Base-by-base conservation (phyloP, 306 rosid genomes). In the Morella rubra region DNA sequence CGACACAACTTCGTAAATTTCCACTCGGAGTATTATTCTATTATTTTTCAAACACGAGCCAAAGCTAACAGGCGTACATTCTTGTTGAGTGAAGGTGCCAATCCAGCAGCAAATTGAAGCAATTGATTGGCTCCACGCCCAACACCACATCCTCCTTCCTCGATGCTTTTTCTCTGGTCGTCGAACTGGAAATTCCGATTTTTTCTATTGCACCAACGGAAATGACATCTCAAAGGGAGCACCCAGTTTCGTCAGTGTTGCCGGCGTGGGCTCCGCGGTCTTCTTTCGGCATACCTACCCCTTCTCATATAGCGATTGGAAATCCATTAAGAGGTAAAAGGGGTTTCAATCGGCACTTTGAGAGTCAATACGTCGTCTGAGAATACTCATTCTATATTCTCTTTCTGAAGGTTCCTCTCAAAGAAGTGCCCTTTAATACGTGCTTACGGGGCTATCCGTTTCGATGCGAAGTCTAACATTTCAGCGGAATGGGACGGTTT, bases 361-460 rank as follows among this genome's bases (percentile, higher is more conserved):
- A 16, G 16, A 16, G 24, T 12, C 13, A 0, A 13, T 18, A 14
- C 27, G 12, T 62, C 22, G 41, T 7, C 40, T 41, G 49, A 27
- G 24, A 24, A 41, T 41, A 42, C 47, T 44, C 47, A 19, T 49
- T 51, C 24, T 49, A 0, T n/a, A 59, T 15, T 77, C 47, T 60
- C 77, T 65, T 44, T 65, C 40, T 87, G 65, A 74, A 94, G 96
- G 90, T 92, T 95, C 84, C 90, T 95, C 77, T 92, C 97, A 8
- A 86, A 82, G 73, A 88, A 82, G 66, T 86, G 91, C 76, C 99
- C 99, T n/a, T 70, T 88, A 44, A 89, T 95, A 76, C 97, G 97
- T 18, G 93, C 99, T 52, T 95, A 89, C 62, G 99, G 99, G 66
- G 97, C 85, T 42, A 89, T 92, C 62, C 97, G 99, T 50, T 95